Evolutionary conservation across 2,329 filamentous ascomycete genomes (phyloP), one percentile per base, ranked within the genome.

Genomic region (Ophiosphaerella korrae): DNA sequence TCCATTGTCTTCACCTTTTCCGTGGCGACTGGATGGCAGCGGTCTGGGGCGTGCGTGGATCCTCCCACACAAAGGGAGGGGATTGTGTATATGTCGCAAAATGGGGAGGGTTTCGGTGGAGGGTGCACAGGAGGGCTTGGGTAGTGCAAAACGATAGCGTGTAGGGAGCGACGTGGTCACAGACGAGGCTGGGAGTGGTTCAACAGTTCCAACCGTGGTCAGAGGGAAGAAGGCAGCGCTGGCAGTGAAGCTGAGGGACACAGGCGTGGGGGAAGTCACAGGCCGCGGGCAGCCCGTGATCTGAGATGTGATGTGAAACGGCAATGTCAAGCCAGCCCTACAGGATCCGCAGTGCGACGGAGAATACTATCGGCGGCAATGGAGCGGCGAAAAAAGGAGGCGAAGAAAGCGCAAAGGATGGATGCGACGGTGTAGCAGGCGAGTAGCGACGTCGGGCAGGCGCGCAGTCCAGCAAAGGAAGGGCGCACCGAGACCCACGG

Each of bases 1-100:
- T 76, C 73, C 75, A 77, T 77, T 45, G 58, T 72, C 63, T 67
- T 65, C 66, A 59, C 62, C 54, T 53, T 43, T 55, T 52, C 57
- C 58, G 55, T 63, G 63, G 66, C 60, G 67, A 68, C 64, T 67
- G 67, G 68, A 55, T 48, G 38, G 44, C 41, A 53, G 62, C 67
- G 67, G 63, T 66, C 67, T 55, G 48, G 56, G 57, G 57, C 50
- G 45, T 57, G 50, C 45, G 58, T 62, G 55, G 58, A 60, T 53
- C 45, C 58, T 70, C 63, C 62, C 63, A 64, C 63, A 50, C 64
- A 62, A 50, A 66, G 55, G 63, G 58, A 63, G 60, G 62, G 33
- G 43, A 45, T 46, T 45, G 55, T 50, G 42, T 34, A 14, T 39
- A 41, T 32, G 61, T 57, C 55, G 64, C 62, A 59, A 60, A 63